Evolutionary conservation across 306 rosid species (phyloP), one percentile per base, ranked within the genome.

Genomic region (Ziziphus jujuba): DNA sequence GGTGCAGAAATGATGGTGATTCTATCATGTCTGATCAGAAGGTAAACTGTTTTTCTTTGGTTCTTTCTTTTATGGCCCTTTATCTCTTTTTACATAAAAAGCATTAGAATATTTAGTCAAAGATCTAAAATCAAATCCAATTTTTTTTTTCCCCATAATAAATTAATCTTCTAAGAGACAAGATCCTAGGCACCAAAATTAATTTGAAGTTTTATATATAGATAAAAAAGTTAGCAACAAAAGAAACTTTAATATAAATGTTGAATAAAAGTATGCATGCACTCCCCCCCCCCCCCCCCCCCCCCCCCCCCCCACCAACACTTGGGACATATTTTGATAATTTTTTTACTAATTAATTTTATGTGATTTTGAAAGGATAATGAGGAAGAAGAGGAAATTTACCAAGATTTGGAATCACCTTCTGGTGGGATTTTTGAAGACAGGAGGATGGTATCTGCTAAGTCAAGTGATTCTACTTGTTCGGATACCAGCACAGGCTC

Each of bases 401-500:
- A 59, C 56, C 16, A 15, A 58, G 61, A 62, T 25, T n/a, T 48
- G 62, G 70, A 79, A 43, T 72, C 60, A 13, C 17, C 40, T 25
- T 49, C 44, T 19, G 72, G 67, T 15, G 68, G 48, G 54, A 61
- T 31, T 10, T 65, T 35, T 40, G 77, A 75, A 70, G 79, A 71
- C 13, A 53, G 51, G 10, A 47, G 36, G 21, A 50, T 53, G 56
- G 60, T 48, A 55, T 72, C 78, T 12, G 24, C 53, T 11, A 80
- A 75, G 63, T 89, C 87, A 49, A 80, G 84, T 1, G 87, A 75
- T 59, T 85, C 92, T 3, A 45, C 61, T 21, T 84, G 63, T 65
- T 87, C 90, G 50, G 84, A 82, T 49, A 73, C 70, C 61, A 89
- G 91, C 66, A 49, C 77, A 7, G 76, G 75, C 72, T 89, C 96